Evolutionary conservation across 2,329 filamentous ascomycete species (phyloP), one percentile per base, ranked within the genome.

Genomic region (Graphiopsis chlorocephala): DNA sequence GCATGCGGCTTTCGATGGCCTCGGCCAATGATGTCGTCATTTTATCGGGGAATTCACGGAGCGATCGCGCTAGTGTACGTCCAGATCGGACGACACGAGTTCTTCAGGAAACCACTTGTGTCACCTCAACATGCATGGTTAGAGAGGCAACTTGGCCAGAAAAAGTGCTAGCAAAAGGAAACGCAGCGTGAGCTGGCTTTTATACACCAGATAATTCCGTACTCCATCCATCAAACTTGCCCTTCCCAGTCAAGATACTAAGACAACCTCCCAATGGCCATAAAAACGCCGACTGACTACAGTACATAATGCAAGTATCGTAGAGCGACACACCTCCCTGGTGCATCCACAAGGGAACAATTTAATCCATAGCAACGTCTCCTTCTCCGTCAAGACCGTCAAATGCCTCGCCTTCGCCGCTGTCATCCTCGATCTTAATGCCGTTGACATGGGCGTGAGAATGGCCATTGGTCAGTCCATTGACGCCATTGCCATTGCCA

Each of bases 311-410:
- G 31, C 59, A 33, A 53, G 23, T n/a, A 15, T 38, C 33, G 17
- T 55, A 11, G 3, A 35, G 6, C 3, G 20, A 33, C 31, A 20
- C 50, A 31, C 28, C 50, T 29, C 15, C 15, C 8, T 12, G 10
- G 50, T 31, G 50, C 26, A 3, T 31, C 25, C 29, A 29, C 7
- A 53, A 28, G 6, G 17, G 4, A 26, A 20, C 15, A 20, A 20
- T 10, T 33, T 62, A 62, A 23, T 42, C 60, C 67, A 68, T 67
- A n/a, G 65, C 66, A 20, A 70, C 66, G 63, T 71, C 68, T 14
- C 64, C 69, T 57, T 68, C 64, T 26, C n/a, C 67, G 42, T 67
- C 67, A 23, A 42, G 38, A 14, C 35, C 66, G 4, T 63, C 61
- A 47, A 53, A 56, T 42, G 55, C 47, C n/a, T 62, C 61, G 14